Conservation (phyloP, 345 rosid genomes). For the Corchorus olitorius region DNA sequence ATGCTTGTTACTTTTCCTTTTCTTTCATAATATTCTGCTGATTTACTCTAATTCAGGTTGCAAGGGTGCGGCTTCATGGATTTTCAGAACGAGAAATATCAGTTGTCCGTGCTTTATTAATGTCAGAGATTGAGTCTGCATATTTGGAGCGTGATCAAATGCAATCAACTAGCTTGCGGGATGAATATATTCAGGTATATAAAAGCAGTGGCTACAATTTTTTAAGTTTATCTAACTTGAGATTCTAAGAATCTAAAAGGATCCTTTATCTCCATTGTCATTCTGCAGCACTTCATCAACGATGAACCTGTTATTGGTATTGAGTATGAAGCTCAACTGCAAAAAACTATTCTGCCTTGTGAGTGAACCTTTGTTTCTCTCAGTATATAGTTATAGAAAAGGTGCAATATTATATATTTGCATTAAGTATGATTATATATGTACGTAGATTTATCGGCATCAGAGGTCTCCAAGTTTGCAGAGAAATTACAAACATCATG, state of each 20-base stretch:
- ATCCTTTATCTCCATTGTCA: slow-evolving; percentile 12
- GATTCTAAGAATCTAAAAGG: background rate
- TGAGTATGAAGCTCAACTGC: slow-evolving; percentile 91
- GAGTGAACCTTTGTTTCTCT: slow-evolving; percentile 36
- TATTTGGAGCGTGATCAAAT: slow-evolving; percentile 94
- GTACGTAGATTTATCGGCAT: slow-evolving; percentile 65
- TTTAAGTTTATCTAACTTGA: slow-evolving; percentile 19
- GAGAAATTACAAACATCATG: slow-evolving; percentile 69
- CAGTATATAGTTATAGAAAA: slow-evolving; percentile 23
- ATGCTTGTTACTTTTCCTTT: slow-evolving; percentile 1
- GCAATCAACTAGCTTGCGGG: slow-evolving; percentile 84
- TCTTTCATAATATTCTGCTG: slow-evolving; percentile 2
- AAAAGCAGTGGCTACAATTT: background rate
- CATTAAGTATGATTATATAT: slow-evolving; percentile 16
- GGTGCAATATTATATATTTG: slow-evolving; percentile 14
- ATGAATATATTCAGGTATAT: slow-evolving; percentile 80
- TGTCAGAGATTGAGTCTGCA: slow-evolving; percentile 94
- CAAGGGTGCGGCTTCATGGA: slow-evolving; percentile 86
- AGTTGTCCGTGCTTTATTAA: slow-evolving; percentile 71
- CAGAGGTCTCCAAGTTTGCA: slow-evolving; percentile 75
- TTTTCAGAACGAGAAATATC: slow-evolving; percentile 92
- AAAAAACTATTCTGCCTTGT: slow-evolving; percentile 85
- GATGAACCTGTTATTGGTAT: slow-evolving; percentile 92
- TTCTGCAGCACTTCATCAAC: slow-evolving; percentile 72
- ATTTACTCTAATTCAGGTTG: slow-evolving; percentile 54